These are phyloP conservation scores for Tricholoma flavovirens DNA, from an alignment of 768 basidiomycete species.

Conservation along the genomic window DNA sequence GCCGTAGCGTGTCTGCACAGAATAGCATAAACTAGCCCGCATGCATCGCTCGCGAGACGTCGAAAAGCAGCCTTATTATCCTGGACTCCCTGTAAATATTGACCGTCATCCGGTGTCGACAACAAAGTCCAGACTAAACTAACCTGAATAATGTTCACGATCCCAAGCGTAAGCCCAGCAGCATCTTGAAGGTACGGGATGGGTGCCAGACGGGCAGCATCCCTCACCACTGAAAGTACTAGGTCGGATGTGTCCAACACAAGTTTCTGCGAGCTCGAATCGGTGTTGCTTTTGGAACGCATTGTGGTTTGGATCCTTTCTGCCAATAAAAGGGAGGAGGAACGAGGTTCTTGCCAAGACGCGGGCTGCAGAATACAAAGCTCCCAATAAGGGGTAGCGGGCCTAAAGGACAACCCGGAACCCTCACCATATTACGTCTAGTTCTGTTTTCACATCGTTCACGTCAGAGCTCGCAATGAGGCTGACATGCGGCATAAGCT, in stretches of 20 bases:
- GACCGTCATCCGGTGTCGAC: neutral
- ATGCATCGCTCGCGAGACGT: conserved; percentile 19
- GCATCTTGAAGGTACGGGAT: conserved; percentile 20
- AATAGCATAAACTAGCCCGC: conserved; percentile 18
- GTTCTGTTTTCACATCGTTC: too few relatives aligned
- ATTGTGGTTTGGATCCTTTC: neutral
- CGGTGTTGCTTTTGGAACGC: neutral
- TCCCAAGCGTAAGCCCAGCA: conserved; percentile 12
- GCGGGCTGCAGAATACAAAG: too few relatives aligned
- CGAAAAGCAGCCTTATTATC: conserved; percentile 20
- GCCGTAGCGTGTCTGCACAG: conserved; percentile 12
- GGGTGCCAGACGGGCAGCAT: conserved; percentile 14
- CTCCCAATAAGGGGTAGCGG: too few relatives aligned
- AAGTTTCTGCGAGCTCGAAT: neutral
- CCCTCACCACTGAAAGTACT: conserved; percentile 16
- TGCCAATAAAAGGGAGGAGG: neutral
- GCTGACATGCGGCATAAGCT: too few relatives aligned
- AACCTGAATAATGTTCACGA: conserved; percentile 17
- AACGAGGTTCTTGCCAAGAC: neutral
- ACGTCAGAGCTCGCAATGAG: too few relatives aligned
- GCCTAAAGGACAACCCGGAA: too few relatives aligned
- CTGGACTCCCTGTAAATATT: conserved; percentile 12
- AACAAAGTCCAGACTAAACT: neutral
- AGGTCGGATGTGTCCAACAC: conserved; percentile 13
- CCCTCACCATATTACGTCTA: too few relatives aligned